phyloP scores from a whole-genome alignment of 805 yeast genomes.

The Candida taoyuanica region DNA sequence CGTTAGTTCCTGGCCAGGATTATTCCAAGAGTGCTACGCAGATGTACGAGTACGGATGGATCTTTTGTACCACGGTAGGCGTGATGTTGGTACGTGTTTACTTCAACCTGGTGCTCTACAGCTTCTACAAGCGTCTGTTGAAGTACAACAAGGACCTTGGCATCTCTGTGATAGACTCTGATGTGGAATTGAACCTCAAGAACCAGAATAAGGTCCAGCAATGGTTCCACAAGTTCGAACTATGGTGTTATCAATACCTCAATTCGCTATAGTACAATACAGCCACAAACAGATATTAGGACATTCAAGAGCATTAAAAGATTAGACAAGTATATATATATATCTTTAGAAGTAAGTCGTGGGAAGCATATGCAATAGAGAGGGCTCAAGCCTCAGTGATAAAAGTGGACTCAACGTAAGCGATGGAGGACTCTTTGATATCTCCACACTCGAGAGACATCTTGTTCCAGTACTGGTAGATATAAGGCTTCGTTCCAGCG shows the following conservation, averaged over 20 bases:
- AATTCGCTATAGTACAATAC: neutral
- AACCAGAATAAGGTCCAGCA: slow-evolving; percentile 27
- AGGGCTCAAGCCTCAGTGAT: slow-evolving; percentile 40
- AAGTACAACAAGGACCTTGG: slow-evolving; percentile 40
- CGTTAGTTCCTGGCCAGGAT: slow-evolving; percentile 23
- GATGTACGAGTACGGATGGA: slow-evolving; percentile 51
- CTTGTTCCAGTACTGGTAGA: slow-evolving; percentile 82
- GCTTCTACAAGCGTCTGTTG: slow-evolving; percentile 56
- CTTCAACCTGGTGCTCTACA: slow-evolving; percentile 52
- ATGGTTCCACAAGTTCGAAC: slow-evolving; percentile 29
- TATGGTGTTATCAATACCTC: slow-evolving; percentile 27
- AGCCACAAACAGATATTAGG: neutral
- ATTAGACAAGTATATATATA: too few species aligned
- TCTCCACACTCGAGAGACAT: slow-evolving; percentile 43
- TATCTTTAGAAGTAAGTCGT: too few species aligned
- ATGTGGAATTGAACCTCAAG: slow-evolving; percentile 33
- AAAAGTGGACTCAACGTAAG: slow-evolving; percentile 78
- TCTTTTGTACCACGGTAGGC: slow-evolving; percentile 44
- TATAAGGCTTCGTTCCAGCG: slow-evolving; percentile 95
- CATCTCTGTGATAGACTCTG: slow-evolving; percentile 29
- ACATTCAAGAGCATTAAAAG: neutral
- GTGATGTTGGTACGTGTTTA: slow-evolving; percentile 51
- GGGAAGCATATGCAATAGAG: too few species aligned
- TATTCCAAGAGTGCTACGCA: slow-evolving; percentile 54
- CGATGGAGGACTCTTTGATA: slow-evolving; percentile 54